Evolutionary conservation across 768 basidiomycete species (phyloP).

Genomic region (Auriscalpium microsporum): DNA sequence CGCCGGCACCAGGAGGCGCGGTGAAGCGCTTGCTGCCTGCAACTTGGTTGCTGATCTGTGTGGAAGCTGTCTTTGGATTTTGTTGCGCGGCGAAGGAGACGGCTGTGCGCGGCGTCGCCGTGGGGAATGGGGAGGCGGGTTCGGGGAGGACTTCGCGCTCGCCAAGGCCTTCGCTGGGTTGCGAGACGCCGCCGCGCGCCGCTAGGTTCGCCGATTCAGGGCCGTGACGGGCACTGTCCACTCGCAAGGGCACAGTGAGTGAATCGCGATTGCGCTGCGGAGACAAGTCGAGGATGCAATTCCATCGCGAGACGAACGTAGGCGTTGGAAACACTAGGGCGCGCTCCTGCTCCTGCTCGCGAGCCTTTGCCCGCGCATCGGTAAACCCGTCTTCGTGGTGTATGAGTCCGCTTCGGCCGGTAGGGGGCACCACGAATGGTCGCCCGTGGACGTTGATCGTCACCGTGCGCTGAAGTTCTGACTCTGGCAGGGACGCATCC

Average conservation of each 20-base stretch:
- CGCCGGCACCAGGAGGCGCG: slow-evolving; percentile 23
- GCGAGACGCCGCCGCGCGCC: too few species aligned
- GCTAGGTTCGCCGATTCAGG: slow-evolving; percentile 5
- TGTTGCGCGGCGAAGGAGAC: slow-evolving; percentile 17
- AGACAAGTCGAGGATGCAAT: slow-evolving; percentile 77
- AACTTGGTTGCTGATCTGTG: slow-evolving; percentile 19
- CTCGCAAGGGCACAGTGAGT: slow-evolving; percentile 7
- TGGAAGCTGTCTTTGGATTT: slow-evolving; percentile 28
- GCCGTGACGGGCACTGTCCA: neutral
- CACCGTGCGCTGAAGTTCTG: slow-evolving; percentile 11
- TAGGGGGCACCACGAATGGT: slow-evolving; percentile 35
- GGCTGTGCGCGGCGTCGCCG: slow-evolving; percentile 7
- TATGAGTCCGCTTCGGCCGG: neutral
- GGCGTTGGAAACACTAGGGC: slow-evolving; percentile 50
- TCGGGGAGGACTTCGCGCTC: slow-evolving; percentile 50
- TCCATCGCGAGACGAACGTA: slow-evolving; percentile 82
- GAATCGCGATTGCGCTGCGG: slow-evolving; percentile 22
- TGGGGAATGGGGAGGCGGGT: slow-evolving; percentile 74
- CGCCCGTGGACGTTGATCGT: slow-evolving; percentile 70
- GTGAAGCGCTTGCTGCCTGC: slow-evolving; percentile 51
- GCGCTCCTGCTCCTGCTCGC: neutral
- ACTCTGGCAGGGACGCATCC: slow-evolving; percentile 1
- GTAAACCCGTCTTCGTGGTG: slow-evolving; percentile 4
- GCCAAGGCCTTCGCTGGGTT: slow-evolving; percentile 13
- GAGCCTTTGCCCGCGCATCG: neutral